Percentiles rank a stretch among this genome's conserved stretches.
phyloP scores from a whole-genome alignment of 1,284 basidiomycete genomes.

The Papiliotrema nemorosa region DNA sequence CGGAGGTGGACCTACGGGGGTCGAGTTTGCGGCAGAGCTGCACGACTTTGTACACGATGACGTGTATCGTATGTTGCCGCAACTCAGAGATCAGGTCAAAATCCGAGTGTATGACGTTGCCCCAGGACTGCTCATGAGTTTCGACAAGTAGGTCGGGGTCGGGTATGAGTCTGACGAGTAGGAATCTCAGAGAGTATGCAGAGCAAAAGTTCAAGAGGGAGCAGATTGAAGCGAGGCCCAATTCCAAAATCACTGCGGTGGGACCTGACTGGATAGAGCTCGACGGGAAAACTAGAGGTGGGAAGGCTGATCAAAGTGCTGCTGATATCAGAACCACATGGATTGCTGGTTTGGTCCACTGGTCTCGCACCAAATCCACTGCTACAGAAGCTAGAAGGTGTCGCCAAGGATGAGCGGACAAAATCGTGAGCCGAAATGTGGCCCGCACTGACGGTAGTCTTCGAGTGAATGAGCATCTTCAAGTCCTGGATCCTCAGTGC shows the following conservation, averaged over 20 bases:
- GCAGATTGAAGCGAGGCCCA: constrained; percentile 70
- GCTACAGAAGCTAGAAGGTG: constrained; percentile 59
- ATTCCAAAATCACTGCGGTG: constrained; percentile 75
- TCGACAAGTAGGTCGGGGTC: constrained; percentile 59
- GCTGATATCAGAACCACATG: constrained; percentile 62
- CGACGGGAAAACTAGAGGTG: constrained; percentile 45
- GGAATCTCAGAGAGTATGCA: constrained; percentile 56
- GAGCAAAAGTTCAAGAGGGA: constrained; percentile 71
- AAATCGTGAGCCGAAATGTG: constrained; percentile 53
- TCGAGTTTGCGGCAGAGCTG: constrained; percentile 81
- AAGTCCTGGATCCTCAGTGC: constrained; percentile 58
- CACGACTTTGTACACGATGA: constrained; percentile 58
- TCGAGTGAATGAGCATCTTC: constrained; percentile 61
- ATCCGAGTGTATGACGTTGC: constrained; percentile 79
- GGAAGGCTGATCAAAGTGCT: constrained; percentile 25
- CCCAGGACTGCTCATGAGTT: constrained; percentile 73
- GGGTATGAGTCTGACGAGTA: constrained; percentile 10
- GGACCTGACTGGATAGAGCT: constrained; percentile 55
- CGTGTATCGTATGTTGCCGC: constrained; percentile 56
- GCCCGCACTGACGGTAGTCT: constrained; percentile 48
- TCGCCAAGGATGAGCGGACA: constrained; percentile 62
- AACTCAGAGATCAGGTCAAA: constrained; percentile 60
- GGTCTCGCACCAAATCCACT: constrained; percentile 76
- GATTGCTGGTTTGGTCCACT: constrained; percentile 81
- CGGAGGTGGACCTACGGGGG: constrained; percentile 60